Percentiles rank a stretch among this genome's conserved stretches.
These are phyloP conservation scores for Fusarium tupiense DNA, from an alignment of 2,329 filamentous ascomycete genomes.

Conservation along the genomic window DNA sequence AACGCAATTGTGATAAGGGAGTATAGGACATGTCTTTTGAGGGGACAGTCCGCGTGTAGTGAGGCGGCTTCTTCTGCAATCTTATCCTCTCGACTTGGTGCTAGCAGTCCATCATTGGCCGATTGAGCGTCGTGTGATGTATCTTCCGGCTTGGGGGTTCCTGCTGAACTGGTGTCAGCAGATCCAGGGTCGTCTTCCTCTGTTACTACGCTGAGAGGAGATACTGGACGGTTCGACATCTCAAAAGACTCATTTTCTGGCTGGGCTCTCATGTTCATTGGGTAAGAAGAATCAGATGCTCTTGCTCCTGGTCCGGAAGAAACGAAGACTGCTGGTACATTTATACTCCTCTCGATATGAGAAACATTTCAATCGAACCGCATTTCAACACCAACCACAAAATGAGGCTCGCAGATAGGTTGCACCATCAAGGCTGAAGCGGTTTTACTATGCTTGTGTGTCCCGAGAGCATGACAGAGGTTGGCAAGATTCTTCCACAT, in stretches of 20 bases:
- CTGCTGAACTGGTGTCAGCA: neutral
- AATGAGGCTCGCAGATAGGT: neutral
- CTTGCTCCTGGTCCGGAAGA: neutral
- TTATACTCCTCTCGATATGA: neutral
- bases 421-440: neutral
- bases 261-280: neutral
- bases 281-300: neutral
- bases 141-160: neutral
- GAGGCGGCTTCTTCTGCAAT: neutral
- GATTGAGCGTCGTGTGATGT: neutral
- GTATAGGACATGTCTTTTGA: slow-evolving; percentile 23
- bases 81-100: neutral
- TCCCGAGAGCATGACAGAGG: neutral
- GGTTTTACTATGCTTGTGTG: slow-evolving; percentile 7
- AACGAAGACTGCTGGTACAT: neutral
- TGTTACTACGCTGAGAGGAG: neutral
- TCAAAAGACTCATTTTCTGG: neutral
- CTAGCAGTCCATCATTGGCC: neutral
- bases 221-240: neutral
- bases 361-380: neutral
- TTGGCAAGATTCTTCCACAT: slow-evolving; percentile 5
- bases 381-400: neutral
- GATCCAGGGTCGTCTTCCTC: neutral
- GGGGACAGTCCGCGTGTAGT: neutral
- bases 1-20: slow-evolving; percentile 7